Base-by-base conservation (phyloP, 768 basidiomycete genomes). In the Boletus coccyginus region DNA sequence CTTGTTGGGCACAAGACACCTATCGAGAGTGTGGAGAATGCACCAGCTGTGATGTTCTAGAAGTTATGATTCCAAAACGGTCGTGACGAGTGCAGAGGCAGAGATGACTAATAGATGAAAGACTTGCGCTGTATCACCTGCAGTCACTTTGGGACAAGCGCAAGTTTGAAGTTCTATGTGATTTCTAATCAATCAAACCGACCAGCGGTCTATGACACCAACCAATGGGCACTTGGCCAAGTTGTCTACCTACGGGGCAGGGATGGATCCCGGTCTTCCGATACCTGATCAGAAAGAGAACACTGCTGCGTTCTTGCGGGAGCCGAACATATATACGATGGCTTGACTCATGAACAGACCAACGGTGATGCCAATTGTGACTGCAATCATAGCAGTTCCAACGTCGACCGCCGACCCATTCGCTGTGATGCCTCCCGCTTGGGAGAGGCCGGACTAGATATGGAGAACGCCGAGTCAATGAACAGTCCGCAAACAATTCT, bases 1-100 rank as follows among this genome's bases (percentile, higher is more conserved):
- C 78, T 99, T 39, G 92, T 99, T 45, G 97, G 97, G 16, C 97
- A 99, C 79, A 99, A 98, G 77, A 92, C 92, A 12, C 87, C 92
- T 46, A 83, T 97, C 66, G 94, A 94, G 60, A 82, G 79, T 48
- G 88, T 97, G 58, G 93, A 94, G 73, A 88, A 86, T 68, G 87
- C 92, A 27, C 84, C 94, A 0, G 94, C 95, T 7, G 94, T 97
- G 16, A 85, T 92, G 77, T 90, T 97, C 77, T 95, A 85, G 72
- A 54, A 58, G 48, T 36, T 39, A 40, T 40, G 53, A 57, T 57
- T 62, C 55, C 50, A 52, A 51, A 45, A 55, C 38, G 27, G 16
- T 38, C 31, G 27, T 21, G 43, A 35, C 3, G 17, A 7, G 27
- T 50, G 40, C 54, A 53, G 51, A 32, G 35, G 48, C 21, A 2